Conservation (phyloP, 225 moss, liverwort and hornwort species). For the Anthoceros angustus region DNA sequence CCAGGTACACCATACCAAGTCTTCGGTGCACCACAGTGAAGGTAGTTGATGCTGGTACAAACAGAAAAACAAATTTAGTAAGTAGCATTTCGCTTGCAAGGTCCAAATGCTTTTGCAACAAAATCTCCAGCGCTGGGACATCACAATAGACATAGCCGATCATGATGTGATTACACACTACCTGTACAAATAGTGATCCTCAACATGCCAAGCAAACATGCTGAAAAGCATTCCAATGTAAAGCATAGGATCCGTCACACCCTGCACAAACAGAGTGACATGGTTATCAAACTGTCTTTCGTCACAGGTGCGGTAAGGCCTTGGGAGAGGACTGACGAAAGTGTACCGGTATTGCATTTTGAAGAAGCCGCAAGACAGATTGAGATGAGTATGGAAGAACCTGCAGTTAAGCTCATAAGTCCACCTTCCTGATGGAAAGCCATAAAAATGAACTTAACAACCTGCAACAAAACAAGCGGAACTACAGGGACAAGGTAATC, state of each 20-base stretch:
- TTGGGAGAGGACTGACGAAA: not conserved
- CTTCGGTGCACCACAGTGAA: conserved; percentile 35
- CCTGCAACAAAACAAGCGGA: no score
- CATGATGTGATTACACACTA: not conserved
- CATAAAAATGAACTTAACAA: no score
- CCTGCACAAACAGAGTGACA: conserved; percentile 6
- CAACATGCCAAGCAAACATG: conserved; percentile 40
- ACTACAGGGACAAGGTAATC: no score
- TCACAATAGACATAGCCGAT: not conserved
- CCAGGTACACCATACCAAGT: conserved; percentile 39
- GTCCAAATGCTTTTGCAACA: not conserved
- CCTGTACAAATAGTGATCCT: conserved; percentile 29
- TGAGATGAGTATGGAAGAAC: conserved; percentile 22
- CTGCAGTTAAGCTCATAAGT: conserved; percentile 5
- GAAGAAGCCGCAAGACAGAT: conserved; percentile 25
- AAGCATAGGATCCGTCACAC: conserved; percentile 31
- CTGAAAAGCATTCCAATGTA: conserved; percentile 36
- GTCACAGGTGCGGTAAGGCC: not conserved
- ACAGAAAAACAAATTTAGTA: not conserved
- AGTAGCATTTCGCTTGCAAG: not conserved
- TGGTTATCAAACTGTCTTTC: not conserved
- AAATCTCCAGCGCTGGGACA: not conserved
- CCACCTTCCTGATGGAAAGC: not conserved
- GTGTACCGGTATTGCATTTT: conserved; percentile 18
- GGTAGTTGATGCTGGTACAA: conserved; percentile 24